phyloP scores from a whole-genome alignment of 129 eudicot genomes.

The Solidago caesia region DNA sequence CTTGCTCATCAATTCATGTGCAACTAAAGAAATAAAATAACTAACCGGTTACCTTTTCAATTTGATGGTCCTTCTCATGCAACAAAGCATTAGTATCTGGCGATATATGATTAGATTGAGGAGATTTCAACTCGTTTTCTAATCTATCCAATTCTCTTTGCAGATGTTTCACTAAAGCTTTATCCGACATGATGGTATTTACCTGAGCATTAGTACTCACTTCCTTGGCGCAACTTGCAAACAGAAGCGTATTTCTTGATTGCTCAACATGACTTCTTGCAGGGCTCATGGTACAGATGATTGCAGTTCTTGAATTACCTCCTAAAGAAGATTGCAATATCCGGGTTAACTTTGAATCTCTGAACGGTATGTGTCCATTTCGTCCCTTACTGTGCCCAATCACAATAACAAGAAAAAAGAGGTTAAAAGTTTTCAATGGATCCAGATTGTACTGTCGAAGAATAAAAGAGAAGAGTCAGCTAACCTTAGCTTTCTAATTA shows the following conservation, averaged over 20 bases:
- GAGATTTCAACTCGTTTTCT: conserved; percentile 65
- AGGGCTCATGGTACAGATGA: conserved; percentile 99
- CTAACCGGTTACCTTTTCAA: conserved; percentile 65
- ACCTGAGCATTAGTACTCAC: conserved; percentile 86
- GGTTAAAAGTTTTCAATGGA: neutral
- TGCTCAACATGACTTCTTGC: conserved; percentile 92
- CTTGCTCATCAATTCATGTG: neutral
- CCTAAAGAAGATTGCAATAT: conserved; percentile 90
- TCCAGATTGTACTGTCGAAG: neutral
- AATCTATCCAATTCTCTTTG: conserved; percentile 84
- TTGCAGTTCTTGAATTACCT: conserved; percentile 96
- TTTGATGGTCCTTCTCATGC: conserved; percentile 65
- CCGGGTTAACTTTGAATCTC: conserved; percentile 96
- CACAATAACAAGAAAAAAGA: conserved; percentile 8
- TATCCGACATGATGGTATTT: conserved; percentile 78
- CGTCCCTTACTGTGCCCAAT: conserved; percentile 69
- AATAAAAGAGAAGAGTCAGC: conserved; percentile 6
- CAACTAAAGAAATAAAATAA: neutral
- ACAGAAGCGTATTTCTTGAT: conserved; percentile 91
- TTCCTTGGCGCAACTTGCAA: conserved; percentile 99
- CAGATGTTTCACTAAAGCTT: conserved; percentile 87
- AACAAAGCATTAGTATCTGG: conserved; percentile 49
- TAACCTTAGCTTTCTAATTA: conserved; percentile 88
- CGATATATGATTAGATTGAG: conserved; percentile 33
- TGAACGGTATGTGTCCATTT: conserved; percentile 81